Evolutionary conservation across 2,329 filamentous ascomycete species (phyloP).

Genomic region (Apiospora koreana): DNA sequence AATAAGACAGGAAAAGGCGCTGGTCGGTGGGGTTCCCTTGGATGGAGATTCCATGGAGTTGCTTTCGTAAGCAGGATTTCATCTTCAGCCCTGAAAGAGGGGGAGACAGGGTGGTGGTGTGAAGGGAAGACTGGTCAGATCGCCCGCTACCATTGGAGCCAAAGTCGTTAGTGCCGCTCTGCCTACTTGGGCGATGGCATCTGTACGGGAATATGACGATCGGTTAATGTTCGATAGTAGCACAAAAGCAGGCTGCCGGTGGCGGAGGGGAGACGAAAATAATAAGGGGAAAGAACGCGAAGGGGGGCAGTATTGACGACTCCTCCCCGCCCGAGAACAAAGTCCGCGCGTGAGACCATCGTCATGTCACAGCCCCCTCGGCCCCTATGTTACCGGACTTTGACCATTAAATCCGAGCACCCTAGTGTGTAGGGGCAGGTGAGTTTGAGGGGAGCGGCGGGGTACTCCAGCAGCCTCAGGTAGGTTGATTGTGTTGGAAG

Average conservation of each 20-base stretch:
- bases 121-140: background rate
- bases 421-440: background rate
- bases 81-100: constrained; percentile 9
- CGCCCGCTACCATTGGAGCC: background rate
- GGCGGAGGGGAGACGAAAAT: background rate
- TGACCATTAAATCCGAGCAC: background rate
- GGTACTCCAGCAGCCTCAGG: background rate
- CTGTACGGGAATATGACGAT: background rate
- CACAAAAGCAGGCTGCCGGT: background rate
- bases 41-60: background rate
- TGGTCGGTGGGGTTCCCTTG: background rate
- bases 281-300: background rate
- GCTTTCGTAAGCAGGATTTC: constrained; percentile 7
- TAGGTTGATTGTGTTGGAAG: background rate
- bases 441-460: background rate
- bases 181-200: background rate
- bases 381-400: background rate
- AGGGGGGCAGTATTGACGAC: background rate
- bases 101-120: background rate
- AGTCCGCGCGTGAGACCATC: background rate
- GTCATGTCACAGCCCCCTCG: background rate
- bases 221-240: background rate
- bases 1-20: background rate
- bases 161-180: background rate
- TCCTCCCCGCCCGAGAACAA: background rate